Conservation (phyloP, 805 yeast species). For the Ogataea pini region DNA sequence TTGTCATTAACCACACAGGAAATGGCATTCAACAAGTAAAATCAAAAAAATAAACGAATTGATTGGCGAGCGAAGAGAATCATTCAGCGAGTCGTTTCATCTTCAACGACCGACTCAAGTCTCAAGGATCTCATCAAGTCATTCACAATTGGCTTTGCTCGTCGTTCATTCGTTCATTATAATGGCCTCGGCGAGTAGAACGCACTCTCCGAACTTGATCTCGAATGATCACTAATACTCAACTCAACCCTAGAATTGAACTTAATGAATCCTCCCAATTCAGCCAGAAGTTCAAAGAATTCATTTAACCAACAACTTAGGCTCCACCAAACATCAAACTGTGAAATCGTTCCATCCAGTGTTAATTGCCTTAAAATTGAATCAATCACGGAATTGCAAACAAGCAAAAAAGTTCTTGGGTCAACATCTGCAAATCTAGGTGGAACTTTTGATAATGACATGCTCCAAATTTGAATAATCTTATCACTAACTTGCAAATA, state of each 20-base stretch:
- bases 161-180: background rate
- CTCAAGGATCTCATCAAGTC: too few relatives aligned
- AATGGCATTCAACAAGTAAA: too few relatives aligned
- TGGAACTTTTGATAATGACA: slow-evolving; percentile 24
- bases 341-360: slow-evolving; percentile 49
- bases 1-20: too few relatives aligned
- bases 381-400: slow-evolving; percentile 54
- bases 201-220: slow-evolving; percentile 18
- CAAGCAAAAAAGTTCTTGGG: slow-evolving; percentile 56
- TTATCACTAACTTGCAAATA: slow-evolving; percentile 13
- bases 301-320: slow-evolving; percentile 77
- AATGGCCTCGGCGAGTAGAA: slow-evolving; percentile 11
- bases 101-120: too few relatives aligned
- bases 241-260: slow-evolving; percentile 26
- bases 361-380: slow-evolving; percentile 64
- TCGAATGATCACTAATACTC: slow-evolving; percentile 14
- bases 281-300: slow-evolving; percentile 66
- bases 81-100: too few relatives aligned
- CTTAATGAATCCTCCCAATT: slow-evolving; percentile 55
- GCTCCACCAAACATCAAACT: slow-evolving; percentile 77
- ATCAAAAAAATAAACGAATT: too few relatives aligned
- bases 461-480: slow-evolving; percentile 19
- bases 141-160: too few relatives aligned
- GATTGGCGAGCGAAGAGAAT: too few relatives aligned
- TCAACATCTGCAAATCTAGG: slow-evolving; percentile 47